phyloP scores from a whole-genome alignment of 2,329 filamentous ascomycete genomes.

The Beauveria sp. region DNA sequence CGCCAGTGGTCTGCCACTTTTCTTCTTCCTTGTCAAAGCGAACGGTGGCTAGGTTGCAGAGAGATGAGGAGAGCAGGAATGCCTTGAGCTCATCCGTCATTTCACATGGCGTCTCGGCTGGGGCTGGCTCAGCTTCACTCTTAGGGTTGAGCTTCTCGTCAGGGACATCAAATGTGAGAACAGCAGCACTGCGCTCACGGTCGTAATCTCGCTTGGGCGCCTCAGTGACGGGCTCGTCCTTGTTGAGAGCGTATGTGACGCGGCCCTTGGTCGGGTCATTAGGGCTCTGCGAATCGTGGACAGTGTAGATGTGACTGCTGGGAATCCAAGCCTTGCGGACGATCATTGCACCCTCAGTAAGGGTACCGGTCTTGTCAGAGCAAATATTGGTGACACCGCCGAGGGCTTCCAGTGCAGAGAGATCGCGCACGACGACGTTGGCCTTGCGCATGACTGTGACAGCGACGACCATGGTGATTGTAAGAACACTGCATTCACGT shows the following conservation, averaged over 20 bases:
- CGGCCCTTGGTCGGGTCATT: conserved; percentile 53
- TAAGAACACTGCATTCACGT: conserved; percentile 42
- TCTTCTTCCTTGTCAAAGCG: conserved; percentile 45
- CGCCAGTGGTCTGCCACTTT: conserved; percentile 59
- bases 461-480: conserved; percentile 62
- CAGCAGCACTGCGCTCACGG: conserved; percentile 51
- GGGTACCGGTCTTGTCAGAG: conserved; percentile 66
- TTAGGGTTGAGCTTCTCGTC: conserved; percentile 43
- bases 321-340: conserved; percentile 61
- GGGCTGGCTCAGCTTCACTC: conserved; percentile 23
- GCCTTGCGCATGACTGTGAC: conserved; percentile 57
- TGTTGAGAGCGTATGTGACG: conserved; percentile 38
- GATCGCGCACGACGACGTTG: conserved; percentile 57
- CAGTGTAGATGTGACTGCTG: conserved; percentile 46
- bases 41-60: conserved; percentile 59
- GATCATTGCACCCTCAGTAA: conserved; percentile 64
- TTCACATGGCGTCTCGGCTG: conserved; percentile 26
- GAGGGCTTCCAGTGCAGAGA: conserved; percentile 60
- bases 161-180: conserved; percentile 56
- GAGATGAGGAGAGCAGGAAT: conserved; percentile 49
- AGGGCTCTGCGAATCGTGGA: conserved; percentile 54
- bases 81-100: conserved; percentile 43
- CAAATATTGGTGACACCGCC: conserved; percentile 67
- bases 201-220: conserved; percentile 48
- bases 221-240: conserved; percentile 25